These are phyloP conservation scores for Phytophthora boehmeriae DNA, from an alignment of 352 stramenopile species.

Conservation along the genomic window DNA sequence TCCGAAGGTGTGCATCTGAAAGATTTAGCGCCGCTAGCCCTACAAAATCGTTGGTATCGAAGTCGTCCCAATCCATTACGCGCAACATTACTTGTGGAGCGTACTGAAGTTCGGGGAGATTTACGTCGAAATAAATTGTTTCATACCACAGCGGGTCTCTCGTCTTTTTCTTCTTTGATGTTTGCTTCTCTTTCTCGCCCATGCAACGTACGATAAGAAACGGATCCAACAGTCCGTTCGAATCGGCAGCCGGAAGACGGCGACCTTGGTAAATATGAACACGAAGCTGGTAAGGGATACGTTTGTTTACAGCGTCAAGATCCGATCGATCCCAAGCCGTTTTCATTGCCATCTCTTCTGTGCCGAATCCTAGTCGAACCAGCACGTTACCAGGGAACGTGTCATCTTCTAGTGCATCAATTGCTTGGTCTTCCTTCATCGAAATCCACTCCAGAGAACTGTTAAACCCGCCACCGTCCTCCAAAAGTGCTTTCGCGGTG, in stretches of 20 bases:
- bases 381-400: slow-evolving; percentile 87
- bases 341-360: slow-evolving; percentile 65
- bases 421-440: slow-evolving; percentile 81
- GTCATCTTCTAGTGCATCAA: slow-evolving; percentile 79
- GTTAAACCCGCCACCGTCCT: slow-evolving; percentile 57
- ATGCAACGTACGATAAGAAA: slow-evolving; percentile 84
- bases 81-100: slow-evolving; percentile 80
- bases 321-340: slow-evolving; percentile 61
- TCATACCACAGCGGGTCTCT: slow-evolving; percentile 89
- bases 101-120: slow-evolving; percentile 78
- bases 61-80: slow-evolving; percentile 85
- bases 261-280: slow-evolving; percentile 88
- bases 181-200: slow-evolving; percentile 79
- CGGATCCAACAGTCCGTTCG: slow-evolving; percentile 85
- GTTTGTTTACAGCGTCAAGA: slow-evolving; percentile 71
- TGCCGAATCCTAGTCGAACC: slow-evolving; percentile 78
- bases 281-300: slow-evolving; percentile 81
- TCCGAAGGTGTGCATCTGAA: slow-evolving; percentile 71
- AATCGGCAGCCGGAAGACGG: slow-evolving; percentile 78
- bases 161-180: slow-evolving; percentile 77
- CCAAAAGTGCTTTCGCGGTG: slow-evolving; percentile 76
- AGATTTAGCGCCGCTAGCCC: slow-evolving; percentile 67
- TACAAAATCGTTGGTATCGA: slow-evolving; percentile 75
- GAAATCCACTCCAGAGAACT: slow-evolving; percentile 71
- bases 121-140: slow-evolving; percentile 88